These are phyloP conservation scores for Pyrenophora tritici-repentis DNA, from an alignment of 2,329 filamentous ascomycete species.

Conservation along the genomic window DNA sequence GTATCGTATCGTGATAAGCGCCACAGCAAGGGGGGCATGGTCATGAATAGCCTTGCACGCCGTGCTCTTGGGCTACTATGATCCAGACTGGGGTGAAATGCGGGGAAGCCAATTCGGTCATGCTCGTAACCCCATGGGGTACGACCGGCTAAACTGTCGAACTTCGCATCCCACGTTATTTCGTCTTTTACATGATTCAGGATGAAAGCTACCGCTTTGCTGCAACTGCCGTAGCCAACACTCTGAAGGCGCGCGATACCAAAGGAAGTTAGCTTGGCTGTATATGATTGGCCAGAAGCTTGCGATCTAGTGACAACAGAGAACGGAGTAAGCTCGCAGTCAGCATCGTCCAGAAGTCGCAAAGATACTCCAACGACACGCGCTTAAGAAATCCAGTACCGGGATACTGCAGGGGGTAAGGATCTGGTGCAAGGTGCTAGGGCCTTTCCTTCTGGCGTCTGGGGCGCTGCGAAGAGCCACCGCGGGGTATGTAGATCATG, in stretches of 20 bases:
- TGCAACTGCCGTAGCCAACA: too few species aligned
- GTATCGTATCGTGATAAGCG: background rate
- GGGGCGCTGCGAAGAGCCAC: too few species aligned
- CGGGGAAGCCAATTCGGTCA: background rate
- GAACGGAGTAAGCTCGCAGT: too few species aligned
- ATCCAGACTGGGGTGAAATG: background rate
- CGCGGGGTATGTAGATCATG: background rate
- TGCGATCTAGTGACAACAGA: too few species aligned
- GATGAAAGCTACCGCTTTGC: background rate
- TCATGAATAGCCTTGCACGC: background rate
- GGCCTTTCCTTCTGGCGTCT: too few species aligned
- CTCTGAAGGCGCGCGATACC: too few species aligned
- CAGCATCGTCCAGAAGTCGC: too few species aligned
- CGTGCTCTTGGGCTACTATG: background rate
- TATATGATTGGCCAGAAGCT: background rate
- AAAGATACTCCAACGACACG: too few species aligned
- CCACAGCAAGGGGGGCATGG: slow-evolving; percentile 3
- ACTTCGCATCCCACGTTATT: background rate
- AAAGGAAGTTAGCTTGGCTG: too few species aligned
- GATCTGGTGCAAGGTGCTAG: too few species aligned
- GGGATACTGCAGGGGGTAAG: too few species aligned
- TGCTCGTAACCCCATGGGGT: slow-evolving; percentile 6
- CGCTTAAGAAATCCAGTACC: too few species aligned
- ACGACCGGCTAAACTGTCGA: slow-evolving; percentile 11
- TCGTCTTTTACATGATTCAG: background rate